Evolutionary conservation across 768 basidiomycete genomes (phyloP).

Genomic region (Nevesoporus exiguus): DNA sequence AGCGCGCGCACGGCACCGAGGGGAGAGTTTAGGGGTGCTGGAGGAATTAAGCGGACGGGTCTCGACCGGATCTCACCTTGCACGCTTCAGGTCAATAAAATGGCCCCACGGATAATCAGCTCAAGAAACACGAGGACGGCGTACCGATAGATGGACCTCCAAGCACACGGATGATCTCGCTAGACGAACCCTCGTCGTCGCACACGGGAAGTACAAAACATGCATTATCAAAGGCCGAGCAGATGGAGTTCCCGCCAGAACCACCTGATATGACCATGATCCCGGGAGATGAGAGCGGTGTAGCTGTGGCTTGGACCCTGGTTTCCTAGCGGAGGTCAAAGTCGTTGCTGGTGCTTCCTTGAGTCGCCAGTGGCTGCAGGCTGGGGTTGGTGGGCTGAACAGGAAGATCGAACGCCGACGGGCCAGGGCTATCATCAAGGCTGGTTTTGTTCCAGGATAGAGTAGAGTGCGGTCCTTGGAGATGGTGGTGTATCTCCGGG

Average conservation of each 20-base stretch:
- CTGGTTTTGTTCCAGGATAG: conserved; percentile 5
- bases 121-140: conserved; percentile 12
- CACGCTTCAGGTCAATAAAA: not conserved
- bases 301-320: conserved; percentile 2
- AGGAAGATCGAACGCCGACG: conserved; percentile 74
- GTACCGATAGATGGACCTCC: conserved; percentile 82
- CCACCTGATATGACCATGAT: conserved; percentile 86
- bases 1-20: conserved; percentile 72
- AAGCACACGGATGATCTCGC: conserved; percentile 89
- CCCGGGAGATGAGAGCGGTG: conserved; percentile 31
- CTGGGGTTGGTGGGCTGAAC: conserved; percentile 34
- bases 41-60: conserved; percentile 82
- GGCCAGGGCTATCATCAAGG: conserved; percentile 52
- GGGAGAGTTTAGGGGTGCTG: conserved; percentile 53
- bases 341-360: conserved; percentile 1
- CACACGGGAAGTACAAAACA: conserved; percentile 90
- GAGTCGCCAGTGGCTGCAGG: conserved; percentile 21
- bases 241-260: conserved; percentile 92
- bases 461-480: conserved; percentile 18
- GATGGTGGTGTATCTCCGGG: not conserved
- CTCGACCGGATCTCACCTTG: conserved; percentile 87
- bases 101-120: conserved; percentile 10
- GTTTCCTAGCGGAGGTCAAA: conserved; percentile 3
- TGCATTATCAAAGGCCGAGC: conserved; percentile 73
- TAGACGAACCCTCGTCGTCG: conserved; percentile 93